Evolutionary conservation across 2,329 filamentous ascomycete genomes (phyloP), one percentile per base, ranked within the genome.

Genomic region (Decorospora gaudefroyi): DNA sequence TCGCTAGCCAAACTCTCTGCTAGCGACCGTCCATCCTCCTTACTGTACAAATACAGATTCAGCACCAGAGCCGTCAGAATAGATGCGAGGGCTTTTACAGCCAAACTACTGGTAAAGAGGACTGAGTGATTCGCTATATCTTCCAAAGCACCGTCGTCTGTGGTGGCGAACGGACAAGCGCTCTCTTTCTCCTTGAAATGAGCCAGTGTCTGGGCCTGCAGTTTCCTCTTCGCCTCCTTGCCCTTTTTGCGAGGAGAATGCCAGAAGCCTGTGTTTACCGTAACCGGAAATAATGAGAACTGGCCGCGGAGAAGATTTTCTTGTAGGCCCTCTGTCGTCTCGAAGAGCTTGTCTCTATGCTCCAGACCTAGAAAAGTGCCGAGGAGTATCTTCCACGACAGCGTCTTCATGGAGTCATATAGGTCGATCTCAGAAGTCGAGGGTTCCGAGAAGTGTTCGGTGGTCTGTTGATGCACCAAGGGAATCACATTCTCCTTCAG

Each of bases 351-450:
- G 31, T 21, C 11, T 8, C 23, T 19, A 10, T 19, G 17, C n/a
- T 22, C 31, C n/a, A 34, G 31, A 18, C 17, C 31, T 19, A 34
- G 19, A 12, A 34, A 34, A 10, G 18, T 23, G 13, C 31, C 31
- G 18, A 34, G 31, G n/a, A 34, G 18, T n/a, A 34, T 34, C 19
- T 34, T 34, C 31, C 31, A 34, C 15, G 31, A 34, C 21, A 34
- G 31, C n/a, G n/a, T 34, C 12, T 34, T 34, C 12, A 34, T 10
- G 15, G 31, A 34, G 12, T 34, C 31, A 18, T 34, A 34, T 19
- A 34, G 13, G 17, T 34, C 31, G 12, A 22, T 34, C 9, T 8
- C 19, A 7, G 31, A 34, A 6, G 18, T 13, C 15, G 31, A 34
- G n/a, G 19, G 31, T 12, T 34, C 31, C 4, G 31, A 23, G 12